Evolutionary conservation across 768 basidiomycete genomes (phyloP).

Genomic region (Sarcodon aspratus): DNA sequence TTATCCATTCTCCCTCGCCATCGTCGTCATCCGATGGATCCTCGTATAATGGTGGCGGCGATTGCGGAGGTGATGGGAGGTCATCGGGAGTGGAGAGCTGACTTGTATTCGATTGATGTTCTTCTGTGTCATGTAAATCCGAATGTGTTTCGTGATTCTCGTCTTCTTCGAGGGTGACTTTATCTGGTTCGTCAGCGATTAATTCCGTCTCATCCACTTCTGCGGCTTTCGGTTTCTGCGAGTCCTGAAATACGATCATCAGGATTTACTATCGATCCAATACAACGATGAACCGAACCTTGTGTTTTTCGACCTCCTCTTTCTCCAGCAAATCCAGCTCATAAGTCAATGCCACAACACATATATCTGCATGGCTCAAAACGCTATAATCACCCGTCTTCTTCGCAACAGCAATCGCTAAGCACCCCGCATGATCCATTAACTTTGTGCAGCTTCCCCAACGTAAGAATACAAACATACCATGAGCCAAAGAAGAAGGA

Average conservation of each 20-base stretch:
- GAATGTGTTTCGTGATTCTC: neutral
- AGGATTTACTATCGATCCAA: neutral
- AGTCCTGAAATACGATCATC: neutral
- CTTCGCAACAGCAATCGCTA: constrained; percentile 87
- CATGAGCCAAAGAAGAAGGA: constrained; percentile 52
- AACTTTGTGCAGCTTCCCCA: neutral
- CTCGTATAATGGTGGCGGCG: constrained; percentile 39
- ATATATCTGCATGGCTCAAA: constrained; percentile 83
- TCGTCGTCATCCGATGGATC: constrained; percentile 74
- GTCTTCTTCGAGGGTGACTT: neutral
- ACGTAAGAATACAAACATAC: constrained; percentile 21
- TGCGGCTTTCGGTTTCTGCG: constrained; percentile 3
- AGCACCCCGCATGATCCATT: constrained; percentile 4
- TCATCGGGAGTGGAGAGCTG: neutral
- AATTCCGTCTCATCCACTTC: constrained; percentile 2
- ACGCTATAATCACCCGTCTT: constrained; percentile 95
- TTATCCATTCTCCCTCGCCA: constrained; percentile 95
- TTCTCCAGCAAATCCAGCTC: constrained; percentile 50
- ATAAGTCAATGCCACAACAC: constrained; percentile 82
- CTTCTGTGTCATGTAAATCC: too few species aligned
- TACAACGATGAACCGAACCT: neutral
- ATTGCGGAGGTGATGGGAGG: constrained; percentile 3
- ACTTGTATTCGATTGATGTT: neutral
- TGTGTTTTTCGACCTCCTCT: constrained; percentile 14
- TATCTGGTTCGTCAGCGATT: neutral